A percentile compares a stretch with the other conserved stretches of the same genome.
phyloP scores from a whole-genome alignment of 208 protist genomes.

The Leishmania guyanensis region DNA sequence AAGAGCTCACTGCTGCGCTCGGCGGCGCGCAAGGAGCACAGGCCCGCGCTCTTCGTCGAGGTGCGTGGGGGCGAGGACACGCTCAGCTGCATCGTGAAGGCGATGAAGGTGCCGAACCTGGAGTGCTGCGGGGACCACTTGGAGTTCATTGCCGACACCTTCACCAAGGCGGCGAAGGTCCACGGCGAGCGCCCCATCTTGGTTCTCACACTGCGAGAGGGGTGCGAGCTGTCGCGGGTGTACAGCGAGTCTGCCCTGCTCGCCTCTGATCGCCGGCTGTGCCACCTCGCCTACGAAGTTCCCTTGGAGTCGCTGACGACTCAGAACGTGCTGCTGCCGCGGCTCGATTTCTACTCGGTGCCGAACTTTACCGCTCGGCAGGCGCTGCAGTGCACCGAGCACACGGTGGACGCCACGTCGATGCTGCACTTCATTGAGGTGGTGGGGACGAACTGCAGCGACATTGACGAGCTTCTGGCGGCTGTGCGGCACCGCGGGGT shows the following conservation, averaged over 20 bases:
- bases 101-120: constrained; percentile 78
- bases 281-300: constrained; percentile 80
- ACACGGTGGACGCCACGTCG: constrained; percentile 70
- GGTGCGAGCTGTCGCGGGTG: constrained; percentile 61
- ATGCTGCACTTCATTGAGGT: constrained; percentile 75
- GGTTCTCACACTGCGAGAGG: constrained; percentile 79
- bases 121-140: constrained; percentile 82
- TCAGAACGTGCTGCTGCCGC: constrained; percentile 60
- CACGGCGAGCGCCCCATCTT: constrained; percentile 74
- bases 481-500: constrained; percentile 57
- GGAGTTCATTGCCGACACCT: constrained; percentile 83
- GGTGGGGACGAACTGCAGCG: constrained; percentile 82
- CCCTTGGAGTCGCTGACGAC: constrained; percentile 71
- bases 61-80: too few relatives aligned
- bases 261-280: constrained; percentile 71
- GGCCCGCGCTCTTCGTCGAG: constrained; percentile 73
- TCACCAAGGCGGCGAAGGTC: constrained; percentile 63
- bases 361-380: constrained; percentile 73
- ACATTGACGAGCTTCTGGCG: constrained; percentile 76
- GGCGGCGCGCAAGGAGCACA: constrained; percentile 84
- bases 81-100: too few relatives aligned
- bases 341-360: constrained; percentile 75
- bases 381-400: constrained; percentile 78
- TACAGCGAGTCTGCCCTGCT: constrained; percentile 82
- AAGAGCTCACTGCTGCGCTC: too few relatives aligned